Percentiles rank a stretch among this genome's conserved stretches.
Evolutionary conservation across 2,329 filamentous ascomycete species (phyloP).

Genomic region (Aspergillus hiratsukae): DNA sequence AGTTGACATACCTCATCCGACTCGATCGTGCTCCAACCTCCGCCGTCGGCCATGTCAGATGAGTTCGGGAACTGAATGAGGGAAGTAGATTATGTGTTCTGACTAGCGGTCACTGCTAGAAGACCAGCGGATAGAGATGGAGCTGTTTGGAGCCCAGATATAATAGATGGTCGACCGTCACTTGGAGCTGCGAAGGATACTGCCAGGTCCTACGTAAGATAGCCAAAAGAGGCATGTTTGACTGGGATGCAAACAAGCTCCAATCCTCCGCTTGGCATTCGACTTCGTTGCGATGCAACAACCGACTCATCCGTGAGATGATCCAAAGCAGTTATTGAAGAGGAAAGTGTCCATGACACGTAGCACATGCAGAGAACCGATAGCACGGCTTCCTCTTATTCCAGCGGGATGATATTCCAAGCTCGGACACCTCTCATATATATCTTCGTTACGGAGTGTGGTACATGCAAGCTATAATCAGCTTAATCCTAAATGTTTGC

Average conservation of each 20-base stretch:
- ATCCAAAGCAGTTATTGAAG: background rate
- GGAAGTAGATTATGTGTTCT: background rate
- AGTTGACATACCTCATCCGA: constrained; percentile 74
- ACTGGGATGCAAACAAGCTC: background rate
- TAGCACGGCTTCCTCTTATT: background rate
- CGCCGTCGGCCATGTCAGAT: constrained; percentile 58
- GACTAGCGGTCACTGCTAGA: background rate
- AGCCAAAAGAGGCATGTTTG: background rate
- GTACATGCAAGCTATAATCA: too few relatives aligned
- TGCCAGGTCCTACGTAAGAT: background rate
- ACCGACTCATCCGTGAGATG: too few relatives aligned
- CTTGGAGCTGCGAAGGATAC: background rate
- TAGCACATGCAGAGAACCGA: too few relatives aligned
- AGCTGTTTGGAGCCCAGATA: background rate
- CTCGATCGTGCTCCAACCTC: constrained; percentile 95
- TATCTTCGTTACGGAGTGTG: too few relatives aligned
- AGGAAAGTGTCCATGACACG: background rate
- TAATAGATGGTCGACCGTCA: background rate
- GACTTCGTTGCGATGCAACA: background rate
- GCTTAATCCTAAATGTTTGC: too few relatives aligned
- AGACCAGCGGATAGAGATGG: background rate
- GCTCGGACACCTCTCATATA: too few relatives aligned
- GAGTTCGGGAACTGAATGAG: background rate
- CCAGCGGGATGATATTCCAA: background rate
- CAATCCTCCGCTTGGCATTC: background rate